These are phyloP conservation scores for Cucurbita moschata DNA, from an alignment of 306 rosid species.

Conservation along the genomic window DNA sequence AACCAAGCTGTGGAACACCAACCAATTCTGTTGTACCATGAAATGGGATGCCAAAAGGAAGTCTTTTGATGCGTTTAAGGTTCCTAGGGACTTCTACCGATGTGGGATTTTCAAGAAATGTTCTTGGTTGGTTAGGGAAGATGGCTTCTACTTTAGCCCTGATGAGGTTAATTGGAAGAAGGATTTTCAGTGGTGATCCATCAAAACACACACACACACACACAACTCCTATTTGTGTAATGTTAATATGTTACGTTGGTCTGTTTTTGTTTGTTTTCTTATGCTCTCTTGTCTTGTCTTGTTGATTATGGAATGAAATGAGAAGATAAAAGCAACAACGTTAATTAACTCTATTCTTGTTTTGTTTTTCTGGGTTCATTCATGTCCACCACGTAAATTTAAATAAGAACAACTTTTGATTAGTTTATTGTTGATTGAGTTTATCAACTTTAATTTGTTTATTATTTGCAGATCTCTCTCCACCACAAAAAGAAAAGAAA, in stretches of 20 bases:
- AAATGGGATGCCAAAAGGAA: conserved; percentile 56
- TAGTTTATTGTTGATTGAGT: not conserved
- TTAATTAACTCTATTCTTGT: not conserved
- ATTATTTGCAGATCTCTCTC: not conserved
- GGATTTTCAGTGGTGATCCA: conserved; percentile 49
- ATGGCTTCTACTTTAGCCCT: conserved; percentile 71
- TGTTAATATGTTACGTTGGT: not conserved
- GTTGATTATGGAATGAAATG: not conserved
- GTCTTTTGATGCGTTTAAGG: conserved; percentile 61
- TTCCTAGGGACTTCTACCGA: conserved; percentile 43
- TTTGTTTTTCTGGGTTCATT: too few species aligned
- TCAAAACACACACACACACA: conserved; percentile 8
- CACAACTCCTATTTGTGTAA: not conserved
- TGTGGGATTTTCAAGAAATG: conserved; percentile 42
- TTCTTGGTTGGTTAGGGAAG: conserved; percentile 51
- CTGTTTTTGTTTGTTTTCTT: not conserved
- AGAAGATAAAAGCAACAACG: not conserved
- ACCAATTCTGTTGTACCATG: conserved; percentile 50
- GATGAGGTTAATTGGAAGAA: conserved; percentile 66
- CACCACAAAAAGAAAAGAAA: not conserved
- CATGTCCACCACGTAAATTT: too few species aligned
- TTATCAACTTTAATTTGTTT: not conserved
- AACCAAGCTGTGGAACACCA: conserved; percentile 34
- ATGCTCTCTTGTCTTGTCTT: not conserved
- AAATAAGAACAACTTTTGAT: not conserved